Evolutionary conservation across 148 eudicot species (phyloP).

Genomic region (Arbutus unedo): DNA sequence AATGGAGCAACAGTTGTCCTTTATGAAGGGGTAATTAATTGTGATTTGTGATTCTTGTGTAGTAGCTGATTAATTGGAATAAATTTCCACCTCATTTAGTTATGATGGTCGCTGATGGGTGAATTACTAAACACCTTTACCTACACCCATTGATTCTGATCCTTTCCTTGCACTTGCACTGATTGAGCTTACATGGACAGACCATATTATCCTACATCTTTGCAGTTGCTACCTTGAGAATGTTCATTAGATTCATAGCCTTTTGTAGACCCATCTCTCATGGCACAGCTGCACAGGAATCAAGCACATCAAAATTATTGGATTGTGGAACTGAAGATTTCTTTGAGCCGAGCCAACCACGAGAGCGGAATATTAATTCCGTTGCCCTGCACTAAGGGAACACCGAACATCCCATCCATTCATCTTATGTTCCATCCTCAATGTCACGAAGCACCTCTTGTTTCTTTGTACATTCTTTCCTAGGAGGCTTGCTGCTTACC

Average conservation of each 20-base stretch:
- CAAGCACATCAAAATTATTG: not conserved
- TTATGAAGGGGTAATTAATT: constrained; percentile 81
- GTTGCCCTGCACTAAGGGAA: not conserved
- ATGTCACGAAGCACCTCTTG: not conserved
- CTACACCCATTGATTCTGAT: not conserved
- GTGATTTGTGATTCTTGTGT: not conserved
- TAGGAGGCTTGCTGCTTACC: not conserved
- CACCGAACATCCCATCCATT: not conserved
- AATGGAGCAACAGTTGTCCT: constrained; percentile 86
- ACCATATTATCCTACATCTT: not conserved
- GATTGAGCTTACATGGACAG: not conserved
- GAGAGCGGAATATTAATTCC: not conserved
- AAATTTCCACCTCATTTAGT: not conserved
- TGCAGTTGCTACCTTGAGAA: not conserved
- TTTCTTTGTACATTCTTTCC: not conserved
- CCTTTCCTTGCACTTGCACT: not conserved
- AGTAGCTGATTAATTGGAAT: not conserved
- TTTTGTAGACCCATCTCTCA: not conserved
- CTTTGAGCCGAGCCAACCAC: not conserved
- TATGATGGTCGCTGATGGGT: not conserved
- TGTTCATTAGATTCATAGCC: not conserved
- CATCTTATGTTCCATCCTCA: not conserved
- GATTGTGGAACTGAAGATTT: not conserved
- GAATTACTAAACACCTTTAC: not conserved
- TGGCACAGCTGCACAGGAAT: not conserved